Evolutionary conservation across 1,139 yeast genomes (phyloP).

Genomic region (Suhomyces wounanorum): DNA sequence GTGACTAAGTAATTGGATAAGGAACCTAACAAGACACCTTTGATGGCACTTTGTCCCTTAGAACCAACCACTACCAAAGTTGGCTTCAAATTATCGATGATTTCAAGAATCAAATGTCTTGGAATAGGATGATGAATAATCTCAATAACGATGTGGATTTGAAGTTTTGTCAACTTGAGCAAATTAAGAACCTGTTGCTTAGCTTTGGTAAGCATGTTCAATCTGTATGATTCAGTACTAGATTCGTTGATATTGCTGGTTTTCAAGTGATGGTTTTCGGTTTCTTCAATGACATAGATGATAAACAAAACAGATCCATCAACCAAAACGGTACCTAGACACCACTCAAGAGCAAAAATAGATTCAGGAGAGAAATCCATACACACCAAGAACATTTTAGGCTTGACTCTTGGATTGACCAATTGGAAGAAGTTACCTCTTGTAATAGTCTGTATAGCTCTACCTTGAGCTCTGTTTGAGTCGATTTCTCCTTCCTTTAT

Average conservation of each 20-base stretch:
- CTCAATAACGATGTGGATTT: conserved; percentile 74
- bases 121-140: conserved; percentile 86
- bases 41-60: conserved; percentile 72
- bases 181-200: conserved; percentile 60
- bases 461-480: conserved; percentile 53
- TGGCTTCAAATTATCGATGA: conserved; percentile 82
- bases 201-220: conserved; percentile 61
- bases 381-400: conserved; percentile 73
- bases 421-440: conserved; percentile 68
- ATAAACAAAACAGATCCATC: conserved; percentile 84
- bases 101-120: conserved; percentile 77
- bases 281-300: conserved; percentile 77
- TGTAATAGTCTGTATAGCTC: conserved; percentile 68
- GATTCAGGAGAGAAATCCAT: conserved; percentile 87
- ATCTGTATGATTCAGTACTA: conserved; percentile 51
- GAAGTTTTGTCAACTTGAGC: conserved; percentile 69
- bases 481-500: conserved; percentile 64
- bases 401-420: conserved; percentile 50
- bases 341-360: conserved; percentile 84
- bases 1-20: conserved; percentile 76
- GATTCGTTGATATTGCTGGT: conserved; percentile 44
- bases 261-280: conserved; percentile 48
- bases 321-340: conserved; percentile 81
- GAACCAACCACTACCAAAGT: conserved; percentile 82
- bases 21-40: conserved; percentile 76